Evolutionary conservation across 2,329 filamentous ascomycete species (phyloP), one percentile per base, ranked within the genome.

Genomic region (Calonectria montana): DNA sequence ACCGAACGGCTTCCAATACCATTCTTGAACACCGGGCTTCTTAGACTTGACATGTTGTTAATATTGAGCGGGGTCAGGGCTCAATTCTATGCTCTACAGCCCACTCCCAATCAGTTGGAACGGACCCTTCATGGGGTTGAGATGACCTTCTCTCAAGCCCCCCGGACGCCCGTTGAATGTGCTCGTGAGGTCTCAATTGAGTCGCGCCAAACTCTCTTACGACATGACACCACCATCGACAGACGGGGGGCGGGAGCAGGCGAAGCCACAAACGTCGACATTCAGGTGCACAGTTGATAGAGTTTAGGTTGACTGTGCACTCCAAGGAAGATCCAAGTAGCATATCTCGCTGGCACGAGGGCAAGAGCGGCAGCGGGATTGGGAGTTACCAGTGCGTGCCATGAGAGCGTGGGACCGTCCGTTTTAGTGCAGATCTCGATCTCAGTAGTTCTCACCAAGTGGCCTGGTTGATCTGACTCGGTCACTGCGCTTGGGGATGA

Each of bases 341-440:
- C 43, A 68, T 61, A 41, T 68, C 57, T 66, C 31, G 31, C 53
- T 69, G 70, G 67, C 69, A 75, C 53, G 71, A 75, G 73, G 35
- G 45, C 69, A 65, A 71, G 57, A 37, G 68, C 65, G 59, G 43
- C 43, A 59, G 68, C 74, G 66, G 75, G 75, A 76, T 74, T 72
- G 72, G 73, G 74, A 72, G 61, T 53, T 66, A 65, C 39, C 71
- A 72, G 70, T 70, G 73, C 53, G 53, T 59, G 53, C 53, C 53
- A 73, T 59, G 53, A 70, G 65, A 71, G 73, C 73, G 65, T 75
- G 70, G 72, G 48, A 78, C 68, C 55, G 70, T 69, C 73, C 63
- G 71, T 73, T 73, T 78, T 78, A 79, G 77, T 76, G 77, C 62
- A 79, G 76, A 79, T 79, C 78, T 74, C 75, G 78, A 79, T 79